Conservation (phyloP, 495 filamentous ascomycete species). For the Aspergillus panamensis region DNA sequence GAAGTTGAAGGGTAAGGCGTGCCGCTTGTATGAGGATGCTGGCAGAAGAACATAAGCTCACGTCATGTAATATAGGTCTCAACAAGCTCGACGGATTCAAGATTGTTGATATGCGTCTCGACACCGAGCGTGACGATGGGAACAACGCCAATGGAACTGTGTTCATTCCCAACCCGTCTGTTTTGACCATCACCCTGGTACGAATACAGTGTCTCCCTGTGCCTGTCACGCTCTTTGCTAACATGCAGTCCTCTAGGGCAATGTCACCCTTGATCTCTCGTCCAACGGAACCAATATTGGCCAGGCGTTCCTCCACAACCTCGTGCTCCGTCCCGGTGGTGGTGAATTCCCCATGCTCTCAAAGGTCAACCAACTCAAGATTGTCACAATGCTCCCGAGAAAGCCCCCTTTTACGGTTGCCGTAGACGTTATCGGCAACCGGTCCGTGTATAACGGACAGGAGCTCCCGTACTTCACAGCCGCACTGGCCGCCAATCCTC, state of each 20-base stretch:
- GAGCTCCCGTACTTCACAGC: conserved; percentile 59
- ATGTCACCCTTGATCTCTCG: conserved; percentile 59
- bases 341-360: conserved; percentile 56
- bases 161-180: conserved; percentile 66
- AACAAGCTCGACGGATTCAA: conserved; percentile 59
- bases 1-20: conserved; percentile 51
- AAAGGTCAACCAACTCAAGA: conserved; percentile 45
- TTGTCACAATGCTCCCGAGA: conserved; percentile 43
- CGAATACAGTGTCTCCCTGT: neutral
- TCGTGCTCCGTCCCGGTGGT: conserved; percentile 57
- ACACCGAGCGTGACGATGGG: conserved; percentile 35
- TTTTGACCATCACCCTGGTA: conserved; percentile 63
- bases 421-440: conserved; percentile 55
- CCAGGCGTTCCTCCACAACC: conserved; percentile 51
- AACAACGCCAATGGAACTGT: conserved; percentile 63
- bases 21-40: neutral
- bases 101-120: conserved; percentile 46
- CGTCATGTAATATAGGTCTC: conserved; percentile 41
- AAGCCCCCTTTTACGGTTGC: conserved; percentile 57
- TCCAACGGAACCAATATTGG: conserved; percentile 52
- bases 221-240: conserved; percentile 10
- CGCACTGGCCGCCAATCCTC: conserved; percentile 40
- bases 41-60: neutral
- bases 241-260: conserved; percentile 47
- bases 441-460: conserved; percentile 55